Evolutionary conservation across 306 rosid genomes (phyloP), one percentile per base, ranked within the genome.

Genomic region (Prunus campanulata): DNA sequence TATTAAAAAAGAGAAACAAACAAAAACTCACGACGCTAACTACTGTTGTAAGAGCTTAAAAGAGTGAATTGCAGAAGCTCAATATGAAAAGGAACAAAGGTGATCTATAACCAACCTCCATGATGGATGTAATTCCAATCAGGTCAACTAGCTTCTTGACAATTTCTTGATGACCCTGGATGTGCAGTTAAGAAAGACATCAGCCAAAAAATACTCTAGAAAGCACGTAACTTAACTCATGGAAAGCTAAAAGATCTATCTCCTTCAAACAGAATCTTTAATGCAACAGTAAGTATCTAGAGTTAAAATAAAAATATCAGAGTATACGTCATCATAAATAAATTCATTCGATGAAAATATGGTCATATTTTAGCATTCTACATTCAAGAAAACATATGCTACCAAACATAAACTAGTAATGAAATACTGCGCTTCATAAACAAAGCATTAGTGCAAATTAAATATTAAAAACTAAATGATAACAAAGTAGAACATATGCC

Each of bases 41-140:
- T 24, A 74, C 15, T 48, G 42, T 72, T 47, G 13, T 35, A 39
- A 27, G 50, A 72, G 66, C 14, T 49, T 4, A 50, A 35, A 72
- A 8, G 11, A 18, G 11, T 20, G 20, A 48, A 59, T 60, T 66
- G 35, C 42, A 78, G 15, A 51, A 49, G 19, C 19, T 18, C 46
- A 35, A 47, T 54, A 68, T 50, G 57, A 71, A 39, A 78, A 78
- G 74, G 78, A 73, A 66, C 47, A 82, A 50, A 83, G 44, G 50
- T 66, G 63, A 76, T 42, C 67, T 77, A 74, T 57, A 85, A 86
- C 90, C 70, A 84, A 95, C 99, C 99, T 95, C 99, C 99, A 95
- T 95, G 77, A 95, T 84, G 79, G 99, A 95, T 75, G 99, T 95
- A 81, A 92, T 90, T 87, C 99, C 99, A 83, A 95, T 89, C 91